Evolutionary conservation across 768 basidiomycete genomes (phyloP).

Genomic region (Leucosporidium yakuticum): DNA sequence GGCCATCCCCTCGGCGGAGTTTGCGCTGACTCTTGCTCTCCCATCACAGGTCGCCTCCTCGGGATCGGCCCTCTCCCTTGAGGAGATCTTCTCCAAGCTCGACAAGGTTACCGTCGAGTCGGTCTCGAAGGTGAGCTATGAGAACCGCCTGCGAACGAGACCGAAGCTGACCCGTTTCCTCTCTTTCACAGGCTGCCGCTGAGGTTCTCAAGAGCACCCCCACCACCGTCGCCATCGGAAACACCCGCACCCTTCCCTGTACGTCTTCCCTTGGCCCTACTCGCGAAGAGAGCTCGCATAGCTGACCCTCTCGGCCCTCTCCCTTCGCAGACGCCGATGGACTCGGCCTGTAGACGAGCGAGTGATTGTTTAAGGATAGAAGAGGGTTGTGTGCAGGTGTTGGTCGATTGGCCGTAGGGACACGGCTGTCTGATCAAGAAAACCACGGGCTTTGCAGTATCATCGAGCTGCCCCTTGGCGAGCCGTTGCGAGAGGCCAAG

Average conservation of each 20-base stretch:
- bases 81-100: slow-evolving; percentile 59
- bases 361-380: too few relatives aligned
- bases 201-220: slow-evolving; percentile 68
- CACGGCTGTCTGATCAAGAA: too few relatives aligned
- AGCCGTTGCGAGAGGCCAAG: too few relatives aligned
- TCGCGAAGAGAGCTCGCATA: too few relatives aligned
- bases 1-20: not conserved
- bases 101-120: slow-evolving; percentile 62
- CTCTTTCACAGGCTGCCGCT: slow-evolving; percentile 54
- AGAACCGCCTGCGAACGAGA: not conserved
- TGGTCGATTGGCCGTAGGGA: too few relatives aligned
- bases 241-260: slow-evolving; percentile 62
- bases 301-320: not conserved
- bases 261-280: not conserved
- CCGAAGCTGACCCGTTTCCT: slow-evolving; percentile 1
- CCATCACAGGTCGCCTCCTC: slow-evolving; percentile 30
- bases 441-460: too few relatives aligned
- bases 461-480: too few relatives aligned
- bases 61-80: slow-evolving; percentile 55
- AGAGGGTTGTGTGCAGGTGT: too few relatives aligned
- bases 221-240: slow-evolving; percentile 80
- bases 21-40: not conserved
- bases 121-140: slow-evolving; percentile 60
- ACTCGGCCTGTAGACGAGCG: slow-evolving; percentile 29
- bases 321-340: slow-evolving; percentile 35